Evolutionary conservation across 2,329 filamentous ascomycete species (phyloP).

Genomic region (Lizonia empirigonia): DNA sequence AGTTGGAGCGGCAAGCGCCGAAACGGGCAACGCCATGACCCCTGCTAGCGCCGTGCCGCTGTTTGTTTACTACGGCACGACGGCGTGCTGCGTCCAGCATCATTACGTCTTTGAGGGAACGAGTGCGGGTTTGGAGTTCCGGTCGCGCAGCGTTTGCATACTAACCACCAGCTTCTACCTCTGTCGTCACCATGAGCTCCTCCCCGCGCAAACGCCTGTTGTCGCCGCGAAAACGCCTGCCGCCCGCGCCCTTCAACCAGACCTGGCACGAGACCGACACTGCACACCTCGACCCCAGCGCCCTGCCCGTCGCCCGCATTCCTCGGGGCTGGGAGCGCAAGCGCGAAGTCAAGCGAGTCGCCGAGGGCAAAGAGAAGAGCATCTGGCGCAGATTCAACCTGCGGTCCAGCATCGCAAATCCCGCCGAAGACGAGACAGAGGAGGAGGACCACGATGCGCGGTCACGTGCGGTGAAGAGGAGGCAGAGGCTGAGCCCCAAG

Average conservation of each 20-base stretch:
- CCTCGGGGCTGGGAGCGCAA: constrained; percentile 58
- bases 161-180: constrained; percentile 11
- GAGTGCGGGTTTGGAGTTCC: background rate
- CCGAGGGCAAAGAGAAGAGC: constrained; percentile 50
- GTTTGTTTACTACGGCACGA: no score
- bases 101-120: constrained; percentile 4
- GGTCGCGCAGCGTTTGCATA: constrained; percentile 21
- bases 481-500: constrained; percentile 45
- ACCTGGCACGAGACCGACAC: constrained; percentile 52
- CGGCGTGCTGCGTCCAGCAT: constrained; percentile 13
- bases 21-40: constrained; percentile 9
- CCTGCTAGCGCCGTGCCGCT: constrained; percentile 8
- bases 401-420: constrained; percentile 33
- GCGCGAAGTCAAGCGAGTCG: constrained; percentile 49
- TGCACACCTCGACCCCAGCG: constrained; percentile 48
- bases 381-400: constrained; percentile 54
- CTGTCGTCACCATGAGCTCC: constrained; percentile 31
- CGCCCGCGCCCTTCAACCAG: constrained; percentile 37
- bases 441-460: constrained; percentile 42
- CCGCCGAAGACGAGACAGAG: constrained; percentile 20
- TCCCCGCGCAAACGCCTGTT: constrained; percentile 38
- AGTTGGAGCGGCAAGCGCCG: constrained; percentile 17
- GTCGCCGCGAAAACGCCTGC: constrained; percentile 39
- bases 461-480: constrained; percentile 53
- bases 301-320: constrained; percentile 50